A percentile compares a stretch with the other conserved stretches of the same genome.
Evolutionary conservation across 129 eudicot genomes (phyloP).

Genomic region (Tagetes erecta): DNA sequence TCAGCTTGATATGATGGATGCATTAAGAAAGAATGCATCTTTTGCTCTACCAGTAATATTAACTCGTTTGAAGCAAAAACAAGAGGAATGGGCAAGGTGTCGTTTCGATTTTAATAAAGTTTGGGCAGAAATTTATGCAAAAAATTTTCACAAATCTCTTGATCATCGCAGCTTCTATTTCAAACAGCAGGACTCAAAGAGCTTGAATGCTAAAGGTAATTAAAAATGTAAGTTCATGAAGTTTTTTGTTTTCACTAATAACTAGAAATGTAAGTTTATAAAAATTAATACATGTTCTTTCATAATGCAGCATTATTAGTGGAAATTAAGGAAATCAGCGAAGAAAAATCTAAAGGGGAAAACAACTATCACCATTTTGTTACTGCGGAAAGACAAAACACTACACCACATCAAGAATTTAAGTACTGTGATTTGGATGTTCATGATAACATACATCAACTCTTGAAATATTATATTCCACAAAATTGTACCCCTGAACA

Average conservation of each 20-base stretch:
- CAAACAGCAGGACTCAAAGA: slow-evolving; percentile 94
- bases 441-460: slow-evolving; percentile 84
- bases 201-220: slow-evolving; percentile 93
- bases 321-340: slow-evolving; percentile 76
- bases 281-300: slow-evolving; percentile 10
- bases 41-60: slow-evolving; percentile 88
- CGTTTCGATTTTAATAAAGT: slow-evolving; percentile 86
- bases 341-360: slow-evolving; percentile 55
- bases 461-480: slow-evolving; percentile 72
- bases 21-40: slow-evolving; percentile 78
- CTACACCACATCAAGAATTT: slow-evolving; percentile 62
- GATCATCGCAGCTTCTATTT: slow-evolving; percentile 97
- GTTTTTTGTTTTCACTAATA: background rate
- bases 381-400: slow-evolving; percentile 54
- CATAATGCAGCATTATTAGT: slow-evolving; percentile 62
- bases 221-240: slow-evolving; percentile 5
- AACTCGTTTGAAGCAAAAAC: slow-evolving; percentile 95
- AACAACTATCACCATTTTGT: slow-evolving; percentile 57
- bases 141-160: slow-evolving; percentile 93
- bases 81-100: slow-evolving; percentile 96
- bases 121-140: slow-evolving; percentile 91
- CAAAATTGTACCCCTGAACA: slow-evolving; percentile 79
- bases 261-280: background rate
- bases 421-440: slow-evolving; percentile 59
- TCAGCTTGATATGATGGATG: slow-evolving; percentile 96